Evolutionary conservation across 805 yeast species (phyloP), one percentile per base, ranked within the genome.

Genomic region (Candida michaelii): DNA sequence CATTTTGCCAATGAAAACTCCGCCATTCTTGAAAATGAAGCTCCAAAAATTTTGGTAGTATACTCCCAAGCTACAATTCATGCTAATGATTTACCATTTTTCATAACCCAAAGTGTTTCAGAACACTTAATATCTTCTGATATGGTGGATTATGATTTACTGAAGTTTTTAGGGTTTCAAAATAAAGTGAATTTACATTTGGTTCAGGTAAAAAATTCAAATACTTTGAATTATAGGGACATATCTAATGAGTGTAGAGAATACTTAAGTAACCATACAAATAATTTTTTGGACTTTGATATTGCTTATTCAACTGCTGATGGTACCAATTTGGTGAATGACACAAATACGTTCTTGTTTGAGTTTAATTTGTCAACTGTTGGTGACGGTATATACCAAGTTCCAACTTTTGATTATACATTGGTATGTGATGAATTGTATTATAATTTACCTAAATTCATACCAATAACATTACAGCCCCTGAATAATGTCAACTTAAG

Each of bases 61-160:
- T 76, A 76, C 51, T 58, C 74, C 10, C 45, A 70, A 33, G 67
- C 63, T 0, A 55, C 78, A 10, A 70, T 83, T 13, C 73, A 73
- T 43, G 64, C 68, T 27, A 84, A 83, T 50, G 84, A 76, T 47
- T 63, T 83, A 29, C 89, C 93, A 1, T 83, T 72, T 50, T 76
- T 71, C 45, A 66, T 82, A 2, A 72, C 85, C 0, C 84, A 80
- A 50, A 58, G 65, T 2, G 46, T 66, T 4, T 30, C 60, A 11
- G 59, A 66, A 24, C 64, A 60, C 44, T 50, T 69, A n/a, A 35
- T 67, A 13, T 41, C 39, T 5, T 50, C 69, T 2, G 72, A 67
- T 30, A 30, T 44, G 8, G 27, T 21, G 13, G 14, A 27, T 13
- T 35, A 38, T 17, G 33, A 42, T 23, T 15, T 32, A 10, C 15